Base-by-base conservation (phyloP, 768 basidiomycete genomes). In the Roridomyces roridus region DNA sequence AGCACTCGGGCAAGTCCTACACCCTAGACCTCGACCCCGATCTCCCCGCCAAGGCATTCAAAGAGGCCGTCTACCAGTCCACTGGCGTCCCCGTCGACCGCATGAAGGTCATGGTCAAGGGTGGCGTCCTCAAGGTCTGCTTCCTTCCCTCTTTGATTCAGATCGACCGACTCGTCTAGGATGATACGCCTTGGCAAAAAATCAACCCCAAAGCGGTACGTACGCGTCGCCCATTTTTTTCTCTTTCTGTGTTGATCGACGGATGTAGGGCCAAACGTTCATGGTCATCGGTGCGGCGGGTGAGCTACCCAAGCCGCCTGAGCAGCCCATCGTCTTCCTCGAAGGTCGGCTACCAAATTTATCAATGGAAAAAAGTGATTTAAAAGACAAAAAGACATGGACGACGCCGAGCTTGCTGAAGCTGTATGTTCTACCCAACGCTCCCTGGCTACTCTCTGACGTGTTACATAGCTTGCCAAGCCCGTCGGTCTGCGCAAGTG, bases 81-180 rank as follows among this genome's bases (percentile, higher is more conserved):
- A 98, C 95, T 0, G 94, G 94, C 8, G 89, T 98, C 3, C 94
- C 92, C 4, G 73, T 85, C 31, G 94, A 96, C 68, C 82, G 95
- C 44, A 96, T 97, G 93, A 99, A 98, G 76, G 89, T 98, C 62
- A 95, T 97, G 91, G 82, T 96, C 70, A 98, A 97, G 70, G 91
- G 91, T 50, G 91, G 90, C 34, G 80, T 94, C 51, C 83, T 97
- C 66, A 96, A 96, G 85, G 94, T 92, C 66, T 50, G 78, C 74
- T 36, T 54, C 11, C 20, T 26, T 55, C 25, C 17, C 21, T 18
- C 25, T 18, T 46, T 35, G 14, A 34, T 23, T 31, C 2, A 28
- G 28, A 40, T 21, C 45, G 37, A n/a, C 18, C 21, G 23, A 53
- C 53, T 66, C 31, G 53, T 42, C 40, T n/a, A 95, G 92, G 94